phyloP scores from a whole-genome alignment of 1,284 basidiomycete species.

The Heterobasidion irregulare region DNA sequence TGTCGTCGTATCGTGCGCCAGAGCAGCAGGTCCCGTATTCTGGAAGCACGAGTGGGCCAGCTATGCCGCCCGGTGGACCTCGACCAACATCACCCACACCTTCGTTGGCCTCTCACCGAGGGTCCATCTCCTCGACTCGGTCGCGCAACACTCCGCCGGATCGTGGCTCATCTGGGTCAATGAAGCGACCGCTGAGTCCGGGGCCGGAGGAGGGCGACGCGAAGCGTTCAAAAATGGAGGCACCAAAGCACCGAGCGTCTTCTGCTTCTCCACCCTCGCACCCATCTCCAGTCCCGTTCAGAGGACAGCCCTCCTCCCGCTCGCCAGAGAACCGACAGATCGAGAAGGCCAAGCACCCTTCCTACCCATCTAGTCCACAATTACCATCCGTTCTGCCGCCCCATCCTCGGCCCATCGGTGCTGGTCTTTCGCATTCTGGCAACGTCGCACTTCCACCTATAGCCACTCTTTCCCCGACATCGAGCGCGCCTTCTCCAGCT shows the following conservation, averaged over 20 bases:
- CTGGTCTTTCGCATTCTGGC: constrained; percentile 26
- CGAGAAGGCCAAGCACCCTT: constrained; percentile 26
- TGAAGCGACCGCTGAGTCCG: constrained; percentile 62
- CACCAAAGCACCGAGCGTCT: constrained; percentile 38
- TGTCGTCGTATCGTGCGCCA: constrained; percentile 31
- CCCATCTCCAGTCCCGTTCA: constrained; percentile 69
- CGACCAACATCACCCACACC: constrained; percentile 44
- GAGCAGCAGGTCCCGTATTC: constrained; percentile 34
- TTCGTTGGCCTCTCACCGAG: constrained; percentile 19
- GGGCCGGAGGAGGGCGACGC: constrained; percentile 46
- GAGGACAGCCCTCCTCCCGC: constrained; percentile 47
- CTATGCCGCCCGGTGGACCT: constrained; percentile 19
- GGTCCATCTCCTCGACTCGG: constrained; percentile 18
- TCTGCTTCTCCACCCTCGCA: constrained; percentile 51
- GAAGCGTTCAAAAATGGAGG: constrained; percentile 59
- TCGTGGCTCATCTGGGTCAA: constrained; percentile 11
- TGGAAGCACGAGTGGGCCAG: constrained; percentile 17
- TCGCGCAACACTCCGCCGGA: constrained; percentile 20
- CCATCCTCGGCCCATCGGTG: constrained; percentile 63
- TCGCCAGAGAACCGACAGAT: constrained; percentile 52
- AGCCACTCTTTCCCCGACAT: constrained; percentile 52
- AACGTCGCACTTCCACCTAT: constrained; percentile 50
- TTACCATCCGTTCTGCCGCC: constrained; percentile 55
- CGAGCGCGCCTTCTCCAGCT: constrained; percentile 41
- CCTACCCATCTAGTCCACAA: constrained; percentile 42